Base-by-base conservation (phyloP, 768 basidiomycete genomes). In the Jaapia argillacea region DNA sequence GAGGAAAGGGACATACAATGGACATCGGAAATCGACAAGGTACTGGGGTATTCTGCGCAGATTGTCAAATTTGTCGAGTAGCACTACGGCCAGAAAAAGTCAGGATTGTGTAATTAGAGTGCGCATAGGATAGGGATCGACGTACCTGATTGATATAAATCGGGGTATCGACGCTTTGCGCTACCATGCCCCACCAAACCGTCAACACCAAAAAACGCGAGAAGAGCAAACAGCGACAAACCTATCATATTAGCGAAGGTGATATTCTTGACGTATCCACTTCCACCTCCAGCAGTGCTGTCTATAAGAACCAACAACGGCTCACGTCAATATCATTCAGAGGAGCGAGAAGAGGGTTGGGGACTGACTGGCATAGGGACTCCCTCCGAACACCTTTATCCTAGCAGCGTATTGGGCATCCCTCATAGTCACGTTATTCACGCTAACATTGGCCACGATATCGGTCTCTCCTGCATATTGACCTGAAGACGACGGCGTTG, bases 311-410 rank as follows among this genome's bases (percentile, higher is more conserved):
- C 28, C 28, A n/a, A n/a, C n/a, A n/a, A n/a, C n/a, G n/a, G n/a
- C 28, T 10, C 28, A 33, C 28, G 28, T 16, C 10, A 33, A 10
- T 16, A 33, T 10, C 28, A 33, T 33, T 33, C 28, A 33, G 10
- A 10, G 16, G 16, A 33, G 28, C 20, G 2, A 28, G 16, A 6
- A 3, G n/a, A n/a, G 16, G 21, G 10, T 7, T 3, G 16, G 24
- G 21, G 16, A 49, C 52, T 43, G 59, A 45, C 62, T 52, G 2
- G 68, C 57, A 42, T 60, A 54, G 4, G 69, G 65, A 22, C 61
- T 63, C 0, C 70, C 72, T 3, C 68, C 69, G 46, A 71, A 74
- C 4, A 68, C 68, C 54, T 74, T 74, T 60, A 74, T 72, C n/a
- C 70, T 64, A 0, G 70, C 71, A 1, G 70, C 72, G 45, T 74